Base-by-base conservation (phyloP, 2,329 filamentous ascomycete genomes). In the Dendrostoma leiphaemia region DNA sequence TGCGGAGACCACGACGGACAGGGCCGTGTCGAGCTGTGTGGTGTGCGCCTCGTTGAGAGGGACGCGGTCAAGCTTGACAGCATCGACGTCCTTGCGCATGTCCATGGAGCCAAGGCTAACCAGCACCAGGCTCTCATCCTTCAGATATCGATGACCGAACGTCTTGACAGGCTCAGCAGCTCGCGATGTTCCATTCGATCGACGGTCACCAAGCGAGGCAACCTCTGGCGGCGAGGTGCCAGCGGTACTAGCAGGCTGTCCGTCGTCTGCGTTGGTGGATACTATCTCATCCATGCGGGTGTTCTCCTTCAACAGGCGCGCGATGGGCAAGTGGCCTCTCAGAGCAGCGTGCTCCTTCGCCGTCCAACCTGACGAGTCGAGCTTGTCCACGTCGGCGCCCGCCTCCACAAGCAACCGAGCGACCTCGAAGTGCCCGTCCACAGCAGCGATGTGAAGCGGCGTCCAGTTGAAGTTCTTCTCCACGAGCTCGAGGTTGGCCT, bases 61-160 rank as follows among this genome's bases (percentile, higher is more conserved):
- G 49, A 97, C 94, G 24, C 85, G 86, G 62, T 97, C 94, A 21
- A 99, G 79, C 60, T 85, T 90, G 43, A 99, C 92, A 0, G 93
- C 86, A 43, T 90, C 84, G 5, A 87, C 75, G 31, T 84, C 81
- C 71, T 94, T 96, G 51, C 91, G 84, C 74, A 90, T 89, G 67
- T 99, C 94, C 90, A 97, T 96, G 0, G 90, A 93, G 0, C 94
- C 94, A 8, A 99, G 76, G 64, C 91, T 97, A 63, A 99, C 92
- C 46, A 97, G 78, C 4, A 99, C 83, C 77, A 99, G 86, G 59
- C 90, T 90, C 64, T 96, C 87, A 48, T 95, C 84, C 17, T 85
- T 95, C 48, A 99, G 80, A 71, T 97, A 99, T 51, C 93, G 85
- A 76, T 99, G 94, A 53, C 94, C 94, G 70, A 97, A 99, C 1